Evolutionary conservation across 1,139 yeast species (phyloP).

Genomic region (Magnusiomyces tetraspermus): DNA sequence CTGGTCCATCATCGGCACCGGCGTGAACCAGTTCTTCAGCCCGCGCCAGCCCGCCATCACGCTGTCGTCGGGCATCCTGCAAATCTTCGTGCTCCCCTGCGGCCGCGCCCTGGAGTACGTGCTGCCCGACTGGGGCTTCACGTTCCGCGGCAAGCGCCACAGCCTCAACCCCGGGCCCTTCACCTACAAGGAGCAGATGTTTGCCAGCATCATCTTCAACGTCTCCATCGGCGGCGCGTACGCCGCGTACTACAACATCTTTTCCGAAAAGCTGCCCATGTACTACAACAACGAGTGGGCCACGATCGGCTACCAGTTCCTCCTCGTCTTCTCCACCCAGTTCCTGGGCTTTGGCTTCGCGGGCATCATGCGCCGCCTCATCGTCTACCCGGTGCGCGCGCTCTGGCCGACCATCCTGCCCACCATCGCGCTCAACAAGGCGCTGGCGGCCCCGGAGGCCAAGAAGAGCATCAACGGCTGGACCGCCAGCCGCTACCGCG

Average conservation of each 20-base stretch:
- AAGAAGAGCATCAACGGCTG: constrained; percentile 35
- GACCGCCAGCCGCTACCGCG: constrained; percentile 38
- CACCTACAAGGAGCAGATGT: constrained; percentile 61
- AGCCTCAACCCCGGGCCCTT: constrained; percentile 53
- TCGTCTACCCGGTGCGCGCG: constrained; percentile 42
- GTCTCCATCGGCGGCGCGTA: constrained; percentile 25
- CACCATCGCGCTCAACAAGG: constrained; percentile 17
- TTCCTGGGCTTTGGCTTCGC: constrained; percentile 48
- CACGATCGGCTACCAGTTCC: constrained; percentile 37
- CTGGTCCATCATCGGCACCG: constrained; percentile 49
- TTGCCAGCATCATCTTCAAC: constrained; percentile 34
- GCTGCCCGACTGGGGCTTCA: constrained; percentile 43
- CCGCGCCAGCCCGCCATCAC: constrained; percentile 45
- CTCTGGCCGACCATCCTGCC: constrained; percentile 47
- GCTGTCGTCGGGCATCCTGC: constrained; percentile 41
- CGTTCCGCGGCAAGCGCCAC: constrained; percentile 31
- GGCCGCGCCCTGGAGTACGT: constrained; percentile 33
- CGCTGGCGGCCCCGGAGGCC: constrained; percentile 16
- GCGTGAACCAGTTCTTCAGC: constrained; percentile 47
- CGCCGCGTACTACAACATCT: constrained; percentile 34
- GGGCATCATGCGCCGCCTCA: constrained; percentile 43
- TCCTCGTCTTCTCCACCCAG: constrained; percentile 40
- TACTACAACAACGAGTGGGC: constrained; percentile 35
- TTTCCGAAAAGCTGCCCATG: constrained; percentile 32
- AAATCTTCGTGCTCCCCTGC: constrained; percentile 46